A percentile compares a stretch with the other conserved stretches of the same genome.
Conservation (phyloP, 306 rosid genomes). For the Sphenostylis stenocarpa region DNA sequence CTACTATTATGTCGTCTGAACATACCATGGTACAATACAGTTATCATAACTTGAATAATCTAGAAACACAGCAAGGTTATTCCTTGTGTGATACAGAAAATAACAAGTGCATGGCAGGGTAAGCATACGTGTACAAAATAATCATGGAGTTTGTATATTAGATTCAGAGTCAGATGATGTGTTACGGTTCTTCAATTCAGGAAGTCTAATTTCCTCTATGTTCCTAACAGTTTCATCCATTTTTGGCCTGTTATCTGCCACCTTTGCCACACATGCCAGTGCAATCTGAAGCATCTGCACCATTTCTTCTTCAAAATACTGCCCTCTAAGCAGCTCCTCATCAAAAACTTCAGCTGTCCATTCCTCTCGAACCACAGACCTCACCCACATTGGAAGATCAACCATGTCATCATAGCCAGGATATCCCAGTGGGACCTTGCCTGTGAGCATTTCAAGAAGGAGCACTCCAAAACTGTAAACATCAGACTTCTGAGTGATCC, state of each 20-base stretch:
- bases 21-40: background rate
- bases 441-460: constrained; percentile 72
- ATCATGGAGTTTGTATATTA: constrained; percentile 51
- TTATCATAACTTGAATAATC: background rate
- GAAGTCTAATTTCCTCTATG: constrained; percentile 54
- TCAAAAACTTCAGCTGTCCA: constrained; percentile 84
- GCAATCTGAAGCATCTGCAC: constrained; percentile 75
- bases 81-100: background rate
- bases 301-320: constrained; percentile 68
- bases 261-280: constrained; percentile 54
- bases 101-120: background rate
- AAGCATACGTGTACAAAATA: background rate
- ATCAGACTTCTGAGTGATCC: constrained; percentile 55
- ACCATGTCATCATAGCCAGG: constrained; percentile 53
- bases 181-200: constrained; percentile 39
- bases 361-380: constrained; percentile 68
- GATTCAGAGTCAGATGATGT: constrained; percentile 60
- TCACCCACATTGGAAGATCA: constrained; percentile 80
- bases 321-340: constrained; percentile 54
- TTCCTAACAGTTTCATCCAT: constrained; percentile 52
- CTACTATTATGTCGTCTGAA: background rate
- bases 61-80: background rate
- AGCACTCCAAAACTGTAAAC: constrained; percentile 77
- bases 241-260: constrained; percentile 58
- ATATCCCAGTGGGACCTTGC: constrained; percentile 52